These are phyloP conservation scores for Chloris gayana DNA, from an alignment of 176 grass and related monocot genomes.

Conservation along the genomic window DNA sequence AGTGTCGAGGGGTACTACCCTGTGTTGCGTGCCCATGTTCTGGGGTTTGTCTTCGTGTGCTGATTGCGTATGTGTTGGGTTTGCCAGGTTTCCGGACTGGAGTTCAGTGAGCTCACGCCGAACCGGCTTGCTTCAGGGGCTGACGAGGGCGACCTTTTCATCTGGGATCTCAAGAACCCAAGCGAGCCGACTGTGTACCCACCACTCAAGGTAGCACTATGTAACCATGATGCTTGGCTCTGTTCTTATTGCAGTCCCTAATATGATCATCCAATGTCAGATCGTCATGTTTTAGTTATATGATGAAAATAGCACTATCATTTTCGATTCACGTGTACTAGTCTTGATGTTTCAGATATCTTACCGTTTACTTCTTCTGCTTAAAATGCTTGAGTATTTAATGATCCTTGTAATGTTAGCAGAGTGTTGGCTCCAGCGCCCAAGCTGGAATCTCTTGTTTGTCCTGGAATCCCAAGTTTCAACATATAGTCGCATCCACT, in stretches of 20 bases:
- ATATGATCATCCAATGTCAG: neutral
- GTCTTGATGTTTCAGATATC: conserved; percentile 16
- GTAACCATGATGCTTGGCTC: too few species aligned
- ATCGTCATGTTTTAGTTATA: neutral
- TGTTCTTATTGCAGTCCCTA: neutral
- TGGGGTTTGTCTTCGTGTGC: conserved; percentile 6
- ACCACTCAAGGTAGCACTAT: conserved; percentile 83
- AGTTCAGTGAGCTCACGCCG: conserved; percentile 74
- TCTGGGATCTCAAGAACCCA: conserved; percentile 96
- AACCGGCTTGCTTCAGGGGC: conserved; percentile 88
- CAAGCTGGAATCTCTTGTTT: conserved; percentile 94
- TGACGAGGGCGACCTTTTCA: conserved; percentile 85
- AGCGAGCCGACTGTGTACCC: conserved; percentile 67
- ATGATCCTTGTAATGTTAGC: conserved; percentile 36
- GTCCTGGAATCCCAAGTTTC: conserved; percentile 97
- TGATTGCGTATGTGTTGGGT: conserved; percentile 25
- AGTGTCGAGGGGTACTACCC: conserved; percentile 9
- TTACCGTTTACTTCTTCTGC: conserved; percentile 23
- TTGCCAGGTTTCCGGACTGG: conserved; percentile 82
- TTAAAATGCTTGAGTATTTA: conserved; percentile 12
- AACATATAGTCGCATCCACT: conserved; percentile 86
- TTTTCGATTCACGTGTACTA: neutral
- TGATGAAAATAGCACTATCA: conserved; percentile 22
- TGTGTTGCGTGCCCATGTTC: conserved; percentile 21
- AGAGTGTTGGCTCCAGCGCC: conserved; percentile 86